Conservation (phyloP, 2,329 filamentous ascomycete genomes). For the Aspergillus puulaauensis region DNA sequence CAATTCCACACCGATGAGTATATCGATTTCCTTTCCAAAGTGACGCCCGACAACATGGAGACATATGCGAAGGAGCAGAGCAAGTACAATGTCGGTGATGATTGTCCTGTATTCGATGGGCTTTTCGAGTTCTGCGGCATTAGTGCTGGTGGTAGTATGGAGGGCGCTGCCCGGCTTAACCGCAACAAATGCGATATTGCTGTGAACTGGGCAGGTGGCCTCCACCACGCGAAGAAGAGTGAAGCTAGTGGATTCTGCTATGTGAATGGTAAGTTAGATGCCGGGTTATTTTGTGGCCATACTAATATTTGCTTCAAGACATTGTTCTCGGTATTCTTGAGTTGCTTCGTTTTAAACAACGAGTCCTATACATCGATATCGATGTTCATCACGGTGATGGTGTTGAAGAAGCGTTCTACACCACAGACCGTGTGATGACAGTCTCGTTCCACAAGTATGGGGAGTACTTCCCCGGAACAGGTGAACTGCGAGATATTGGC, state of each 20-base stretch:
- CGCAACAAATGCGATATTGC: constrained; percentile 68
- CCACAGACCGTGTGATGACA: constrained; percentile 70
- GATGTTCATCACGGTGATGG: constrained; percentile 68
- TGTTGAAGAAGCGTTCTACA: constrained; percentile 71
- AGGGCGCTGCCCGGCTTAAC: constrained; percentile 67
- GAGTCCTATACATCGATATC: constrained; percentile 67
- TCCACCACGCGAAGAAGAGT: constrained; percentile 94
- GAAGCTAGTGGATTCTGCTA: constrained; percentile 98
- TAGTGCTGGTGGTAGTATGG: constrained; percentile 69
- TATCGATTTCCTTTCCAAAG: constrained; percentile 73
- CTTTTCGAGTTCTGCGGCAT: constrained; percentile 71
- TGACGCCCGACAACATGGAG: constrained; percentile 99
- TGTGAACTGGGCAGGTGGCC: constrained; percentile 86
- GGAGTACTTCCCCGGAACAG: constrained; percentile 70
- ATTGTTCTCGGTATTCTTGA: constrained; percentile 67
- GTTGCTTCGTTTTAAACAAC: constrained; percentile 62
- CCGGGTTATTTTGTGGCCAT: constrained; percentile 4
- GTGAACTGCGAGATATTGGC: constrained; percentile 67
- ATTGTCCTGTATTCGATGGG: constrained; percentile 67
- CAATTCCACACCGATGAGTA: constrained; percentile 74
- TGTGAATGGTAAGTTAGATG: constrained; percentile 67
- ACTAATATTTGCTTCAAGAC: constrained; percentile 41
- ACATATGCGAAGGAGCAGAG: constrained; percentile 86
- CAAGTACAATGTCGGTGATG: constrained; percentile 68
- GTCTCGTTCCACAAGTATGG: constrained; percentile 72